A percentile compares a stretch with the other conserved stretches of the same genome.
These are phyloP conservation scores for Leavenworthia alabamica DNA, from an alignment of 345 rosid species.

Conservation along the genomic window DNA sequence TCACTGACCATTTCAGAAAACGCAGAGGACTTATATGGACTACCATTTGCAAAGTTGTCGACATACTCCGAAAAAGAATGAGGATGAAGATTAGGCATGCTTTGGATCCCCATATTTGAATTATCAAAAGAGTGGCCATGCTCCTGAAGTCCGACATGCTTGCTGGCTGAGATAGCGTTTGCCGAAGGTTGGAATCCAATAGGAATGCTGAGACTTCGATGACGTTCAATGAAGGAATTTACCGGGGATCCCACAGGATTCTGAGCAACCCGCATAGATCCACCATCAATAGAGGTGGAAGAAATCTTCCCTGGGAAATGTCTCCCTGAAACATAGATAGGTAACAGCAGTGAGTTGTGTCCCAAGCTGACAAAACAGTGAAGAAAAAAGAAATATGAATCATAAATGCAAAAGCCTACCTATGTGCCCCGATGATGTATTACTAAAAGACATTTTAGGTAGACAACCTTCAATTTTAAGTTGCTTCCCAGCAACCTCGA, in stretches of 20 bases:
- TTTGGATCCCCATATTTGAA: constrained; percentile 44
- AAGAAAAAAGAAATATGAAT: neutral
- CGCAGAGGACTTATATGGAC: constrained; percentile 44
- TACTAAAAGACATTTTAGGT: constrained; percentile 39
- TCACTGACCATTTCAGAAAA: constrained; percentile 41
- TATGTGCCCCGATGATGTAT: constrained; percentile 37
- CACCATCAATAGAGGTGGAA: constrained; percentile 49
- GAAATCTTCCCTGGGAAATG: constrained; percentile 41
- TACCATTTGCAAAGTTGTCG: constrained; percentile 49
- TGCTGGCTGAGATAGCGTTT: constrained; percentile 50
- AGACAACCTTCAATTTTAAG: constrained; percentile 50
- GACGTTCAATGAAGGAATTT: constrained; percentile 50
- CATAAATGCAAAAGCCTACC: constrained; percentile 36
- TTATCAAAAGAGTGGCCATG: constrained; percentile 47
- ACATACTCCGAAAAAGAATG: constrained; percentile 71
- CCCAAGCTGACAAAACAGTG: constrained; percentile 11
- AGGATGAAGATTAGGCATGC: constrained; percentile 54
- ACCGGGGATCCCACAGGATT: constrained; percentile 42
- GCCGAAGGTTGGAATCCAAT: constrained; percentile 55
- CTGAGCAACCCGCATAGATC: constrained; percentile 44
- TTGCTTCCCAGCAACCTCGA: constrained; percentile 68
- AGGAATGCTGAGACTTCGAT: constrained; percentile 60
- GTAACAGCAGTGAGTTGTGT: constrained; percentile 10
- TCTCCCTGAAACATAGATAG: constrained; percentile 30
- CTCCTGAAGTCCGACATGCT: constrained; percentile 47